Evolutionary conservation across 2,329 filamentous ascomycete species (phyloP).

Genomic region (Botryosphaeria agaves): DNA sequence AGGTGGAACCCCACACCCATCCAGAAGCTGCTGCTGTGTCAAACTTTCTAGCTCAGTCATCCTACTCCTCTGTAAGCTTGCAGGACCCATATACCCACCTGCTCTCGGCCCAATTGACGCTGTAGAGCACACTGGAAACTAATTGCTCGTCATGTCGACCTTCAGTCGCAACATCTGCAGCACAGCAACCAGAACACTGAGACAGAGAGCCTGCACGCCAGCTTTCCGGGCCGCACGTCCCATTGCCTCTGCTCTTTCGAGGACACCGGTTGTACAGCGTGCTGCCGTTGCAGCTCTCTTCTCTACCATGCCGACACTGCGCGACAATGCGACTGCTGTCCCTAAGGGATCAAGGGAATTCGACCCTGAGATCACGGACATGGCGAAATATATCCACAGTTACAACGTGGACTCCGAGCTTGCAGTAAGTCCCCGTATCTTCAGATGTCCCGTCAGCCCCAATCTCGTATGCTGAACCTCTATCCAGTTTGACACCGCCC

Average conservation of each 20-base stretch:
- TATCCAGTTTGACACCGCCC: slow-evolving; percentile 73
- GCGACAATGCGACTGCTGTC: slow-evolving; percentile 7
- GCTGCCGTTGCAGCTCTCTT: slow-evolving; percentile 6
- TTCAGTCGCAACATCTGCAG: slow-evolving; percentile 23
- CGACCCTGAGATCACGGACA: slow-evolving; percentile 87
- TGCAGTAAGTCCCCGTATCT: slow-evolving; percentile 46
- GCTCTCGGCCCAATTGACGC: no score
- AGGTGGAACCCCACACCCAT: no score
- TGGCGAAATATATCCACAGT: slow-evolving; percentile 88
- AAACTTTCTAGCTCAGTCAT: no score
- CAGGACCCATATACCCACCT: no score
- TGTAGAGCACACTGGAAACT: no score
- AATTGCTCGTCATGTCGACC: slow-evolving; percentile 13
- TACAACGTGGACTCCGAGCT: slow-evolving; percentile 81
- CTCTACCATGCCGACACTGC: slow-evolving; percentile 3
- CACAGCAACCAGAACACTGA: slow-evolving; percentile 18
- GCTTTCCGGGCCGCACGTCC: slow-evolving; percentile 12
- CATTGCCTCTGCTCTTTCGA: slow-evolving; percentile 15
- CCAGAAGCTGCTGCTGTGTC: no score
- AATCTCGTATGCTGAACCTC: slow-evolving; percentile 6
- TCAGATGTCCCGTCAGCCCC: slow-evolving; percentile 1
- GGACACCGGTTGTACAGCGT: slow-evolving; percentile 9
- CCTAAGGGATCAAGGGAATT: slow-evolving; percentile 35
- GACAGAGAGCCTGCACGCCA: slow-evolving; percentile 13
- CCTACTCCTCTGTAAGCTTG: no score